A percentile compares a stretch with the other conserved stretches of the same genome.
Evolutionary conservation across 768 basidiomycete species (phyloP).

Genomic region (Auriculariales sp.): DNA sequence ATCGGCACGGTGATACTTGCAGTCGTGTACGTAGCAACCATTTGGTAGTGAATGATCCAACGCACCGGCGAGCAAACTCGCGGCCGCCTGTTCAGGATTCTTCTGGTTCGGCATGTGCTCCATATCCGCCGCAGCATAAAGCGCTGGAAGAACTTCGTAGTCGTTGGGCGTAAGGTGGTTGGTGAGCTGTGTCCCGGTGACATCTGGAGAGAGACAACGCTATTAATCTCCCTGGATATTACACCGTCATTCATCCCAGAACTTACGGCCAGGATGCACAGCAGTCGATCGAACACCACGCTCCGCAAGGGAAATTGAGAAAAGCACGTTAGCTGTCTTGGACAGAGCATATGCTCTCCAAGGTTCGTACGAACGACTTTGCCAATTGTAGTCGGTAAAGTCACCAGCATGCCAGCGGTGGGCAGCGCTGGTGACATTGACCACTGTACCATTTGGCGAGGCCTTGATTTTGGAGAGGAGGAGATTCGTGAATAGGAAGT

Average conservation of each 20-base stretch:
- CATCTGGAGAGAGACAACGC: neutral
- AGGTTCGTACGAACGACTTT: neutral
- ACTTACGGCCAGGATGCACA: neutral
- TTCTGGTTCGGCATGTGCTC: neutral
- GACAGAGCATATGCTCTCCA: neutral
- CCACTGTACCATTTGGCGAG: neutral
- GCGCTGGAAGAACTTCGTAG: neutral
- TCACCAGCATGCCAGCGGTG: neutral
- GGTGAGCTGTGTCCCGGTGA: neutral
- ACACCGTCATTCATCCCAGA: neutral
- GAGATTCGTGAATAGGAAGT: conserved; percentile 6
- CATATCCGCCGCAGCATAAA: too few relatives aligned
- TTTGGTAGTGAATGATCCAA: neutral
- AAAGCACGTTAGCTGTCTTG: conserved; percentile 10
- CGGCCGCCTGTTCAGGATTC: neutral
- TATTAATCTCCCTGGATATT: neutral
- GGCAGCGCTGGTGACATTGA: neutral
- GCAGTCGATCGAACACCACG: neutral
- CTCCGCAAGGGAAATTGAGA: neutral
- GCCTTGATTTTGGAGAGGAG: conserved; percentile 2
- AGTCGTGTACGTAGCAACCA: neutral
- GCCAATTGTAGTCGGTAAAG: neutral
- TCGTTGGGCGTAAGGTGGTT: neutral
- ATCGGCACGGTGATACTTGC: too few relatives aligned
- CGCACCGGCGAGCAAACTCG: neutral